Percentiles rank a stretch among this genome's conserved stretches.
Evolutionary conservation across 2,329 filamentous ascomycete species (phyloP).

Genomic region (Pleomassaria siparia): DNA sequence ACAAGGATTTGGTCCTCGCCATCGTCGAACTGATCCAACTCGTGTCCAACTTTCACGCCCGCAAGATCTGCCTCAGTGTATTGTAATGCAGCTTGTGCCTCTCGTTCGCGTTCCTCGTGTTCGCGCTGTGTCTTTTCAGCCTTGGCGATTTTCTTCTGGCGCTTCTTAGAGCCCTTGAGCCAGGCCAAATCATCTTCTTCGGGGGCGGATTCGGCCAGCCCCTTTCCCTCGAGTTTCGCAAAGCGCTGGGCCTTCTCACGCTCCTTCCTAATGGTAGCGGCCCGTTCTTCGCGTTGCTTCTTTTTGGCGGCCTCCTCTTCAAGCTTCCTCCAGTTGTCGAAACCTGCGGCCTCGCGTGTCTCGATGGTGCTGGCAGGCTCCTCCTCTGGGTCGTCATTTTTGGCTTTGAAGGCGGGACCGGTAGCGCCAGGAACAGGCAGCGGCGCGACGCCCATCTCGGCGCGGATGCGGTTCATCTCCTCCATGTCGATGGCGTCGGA

Average conservation of each 20-base stretch:
- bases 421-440: slow-evolving; percentile 75
- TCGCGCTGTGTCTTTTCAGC: slow-evolving; percentile 73
- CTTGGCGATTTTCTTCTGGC: slow-evolving; percentile 84
- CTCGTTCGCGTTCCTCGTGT: slow-evolving; percentile 67
- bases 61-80: slow-evolving; percentile 86
- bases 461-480: slow-evolving; percentile 89
- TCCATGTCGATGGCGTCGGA: slow-evolving; percentile 61
- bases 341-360: slow-evolving; percentile 70
- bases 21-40: slow-evolving; percentile 77
- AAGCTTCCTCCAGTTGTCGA: slow-evolving; percentile 72
- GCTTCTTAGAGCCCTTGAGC: slow-evolving; percentile 87
- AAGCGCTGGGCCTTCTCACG: slow-evolving; percentile 80
- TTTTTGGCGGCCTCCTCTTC: slow-evolving; percentile 72
- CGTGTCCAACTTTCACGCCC: slow-evolving; percentile 89
- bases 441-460: slow-evolving; percentile 86
- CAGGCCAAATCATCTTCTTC: slow-evolving; percentile 78
- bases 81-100: slow-evolving; percentile 63
- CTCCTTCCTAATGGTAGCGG: slow-evolving; percentile 82
- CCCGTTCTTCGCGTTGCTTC: slow-evolving; percentile 74
- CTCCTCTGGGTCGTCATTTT: slow-evolving; percentile 59
- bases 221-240: slow-evolving; percentile 75
- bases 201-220: slow-evolving; percentile 75
- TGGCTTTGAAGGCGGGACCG: slow-evolving; percentile 60
- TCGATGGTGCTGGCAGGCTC: slow-evolving; percentile 83
- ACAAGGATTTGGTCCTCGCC: slow-evolving; percentile 86